Evolutionary conservation across 441 rosid genomes (phyloP).

Genomic region (Kokia cookei): DNA sequence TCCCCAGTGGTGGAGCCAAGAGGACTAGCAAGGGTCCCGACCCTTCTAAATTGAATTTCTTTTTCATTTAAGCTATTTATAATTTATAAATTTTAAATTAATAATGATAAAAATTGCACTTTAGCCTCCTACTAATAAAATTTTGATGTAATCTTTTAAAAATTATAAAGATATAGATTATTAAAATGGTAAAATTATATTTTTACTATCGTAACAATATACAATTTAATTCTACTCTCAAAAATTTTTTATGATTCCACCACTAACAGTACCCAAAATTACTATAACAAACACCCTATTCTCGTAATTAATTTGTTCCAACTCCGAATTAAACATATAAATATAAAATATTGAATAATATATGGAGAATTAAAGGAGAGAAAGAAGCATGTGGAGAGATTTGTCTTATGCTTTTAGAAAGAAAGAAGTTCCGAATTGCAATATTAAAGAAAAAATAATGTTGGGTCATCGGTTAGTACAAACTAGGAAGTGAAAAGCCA

Average conservation of each 20-base stretch:
- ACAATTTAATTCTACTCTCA: too few species aligned
- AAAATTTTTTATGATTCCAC: fast-evolving
- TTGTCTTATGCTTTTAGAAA: background rate
- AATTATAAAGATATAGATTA: too few species aligned
- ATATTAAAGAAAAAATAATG: background rate
- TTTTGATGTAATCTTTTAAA: too few species aligned
- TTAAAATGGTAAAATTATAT: too few species aligned
- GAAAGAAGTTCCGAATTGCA: background rate
- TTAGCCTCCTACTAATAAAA: fast-evolving
- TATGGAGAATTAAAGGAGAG: background rate
- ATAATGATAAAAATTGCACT: too few species aligned
- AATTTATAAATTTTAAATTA: too few species aligned
- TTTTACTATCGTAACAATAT: too few species aligned
- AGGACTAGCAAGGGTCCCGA: fast-evolving
- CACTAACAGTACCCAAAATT: too few species aligned
- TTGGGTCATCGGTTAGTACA: background rate
- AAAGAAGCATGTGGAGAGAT: background rate
- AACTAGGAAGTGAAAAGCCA: background rate
- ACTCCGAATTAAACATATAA: background rate
- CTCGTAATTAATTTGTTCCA: too few species aligned
- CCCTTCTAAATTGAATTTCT: fast-evolving
- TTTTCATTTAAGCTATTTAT: fast-evolving
- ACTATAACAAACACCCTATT: too few species aligned
- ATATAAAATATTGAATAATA: background rate
- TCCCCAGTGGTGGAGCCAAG: fast-evolving